Evolutionary conservation across 805 yeast genomes (phyloP).

Genomic region (Zygosaccharomyces bisporus): DNA sequence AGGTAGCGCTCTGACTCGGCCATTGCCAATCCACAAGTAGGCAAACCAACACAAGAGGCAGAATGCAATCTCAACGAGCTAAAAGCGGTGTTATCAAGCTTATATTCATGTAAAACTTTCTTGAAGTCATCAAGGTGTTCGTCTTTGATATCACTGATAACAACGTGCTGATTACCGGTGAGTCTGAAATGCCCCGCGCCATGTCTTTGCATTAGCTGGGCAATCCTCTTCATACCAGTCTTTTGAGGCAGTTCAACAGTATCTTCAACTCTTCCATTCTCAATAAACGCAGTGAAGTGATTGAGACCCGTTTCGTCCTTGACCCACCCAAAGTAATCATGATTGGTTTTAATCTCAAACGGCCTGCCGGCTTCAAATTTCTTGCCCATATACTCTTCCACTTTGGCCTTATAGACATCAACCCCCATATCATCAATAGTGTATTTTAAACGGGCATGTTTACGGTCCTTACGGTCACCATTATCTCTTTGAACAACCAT

Average conservation of each 20-base stretch:
- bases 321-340: conserved; percentile 92
- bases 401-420: conserved; percentile 71
- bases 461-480: conserved; percentile 95
- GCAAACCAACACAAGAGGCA: conserved; percentile 96
- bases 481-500: conserved; percentile 91
- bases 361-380: conserved; percentile 66
- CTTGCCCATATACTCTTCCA: conserved; percentile 79
- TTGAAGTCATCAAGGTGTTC: conserved; percentile 62
- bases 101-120: conserved; percentile 61
- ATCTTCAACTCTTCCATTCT: conserved; percentile 94
- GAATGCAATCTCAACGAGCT: conserved; percentile 85
- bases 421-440: conserved; percentile 94
- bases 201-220: conserved; percentile 56
- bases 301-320: conserved; percentile 78
- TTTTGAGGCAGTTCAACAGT: conserved; percentile 87
- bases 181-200: conserved; percentile 84
- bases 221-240: conserved; percentile 77
- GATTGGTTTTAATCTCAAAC: conserved; percentile 78
- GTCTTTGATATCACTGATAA: conserved; percentile 70
- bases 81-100: conserved; percentile 77
- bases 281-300: conserved; percentile 92
- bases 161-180: conserved; percentile 93
- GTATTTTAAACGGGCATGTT: conserved; percentile 96
- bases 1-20: conserved; percentile 91
- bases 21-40: conserved; percentile 98